phyloP scores from a whole-genome alignment of 257 asterid species.

The Solanum medicagineum region DNA sequence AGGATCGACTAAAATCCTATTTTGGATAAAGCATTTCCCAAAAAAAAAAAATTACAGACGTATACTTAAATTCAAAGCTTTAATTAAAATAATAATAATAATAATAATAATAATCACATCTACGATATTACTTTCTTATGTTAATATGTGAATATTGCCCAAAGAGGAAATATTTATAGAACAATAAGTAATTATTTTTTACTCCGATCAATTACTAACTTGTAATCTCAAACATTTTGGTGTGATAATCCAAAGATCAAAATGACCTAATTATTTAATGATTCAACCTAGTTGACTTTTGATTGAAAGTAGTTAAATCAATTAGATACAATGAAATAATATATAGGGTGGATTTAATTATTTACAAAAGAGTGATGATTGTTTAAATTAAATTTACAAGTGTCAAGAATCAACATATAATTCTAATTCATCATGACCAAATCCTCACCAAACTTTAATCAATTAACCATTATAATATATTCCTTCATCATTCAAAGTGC shows the following conservation, averaged over 20 bases:
- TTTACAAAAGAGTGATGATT: neutral
- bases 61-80: too few relatives aligned
- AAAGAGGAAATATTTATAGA: too few relatives aligned
- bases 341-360: neutral
- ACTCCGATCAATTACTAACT: neutral
- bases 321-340: neutral
- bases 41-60: too few relatives aligned
- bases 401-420: neutral
- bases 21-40: neutral
- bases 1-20: neutral
- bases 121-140: too few relatives aligned
- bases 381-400: neutral
- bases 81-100: too few relatives aligned
- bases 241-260: neutral
- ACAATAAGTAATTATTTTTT: too few relatives aligned
- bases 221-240: neutral
- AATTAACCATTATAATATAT: neutral
- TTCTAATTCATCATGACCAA: neutral
- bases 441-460: neutral
- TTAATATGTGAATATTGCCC: too few relatives aligned
- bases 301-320: neutral
- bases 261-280: neutral
- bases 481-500: neutral
- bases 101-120: too few relatives aligned
- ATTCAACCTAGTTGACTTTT: neutral